Percentiles rank a stretch among this genome's conserved stretches.
phyloP scores from a whole-genome alignment of 208 protist genomes.

The Leishmania gerbilli region DNA sequence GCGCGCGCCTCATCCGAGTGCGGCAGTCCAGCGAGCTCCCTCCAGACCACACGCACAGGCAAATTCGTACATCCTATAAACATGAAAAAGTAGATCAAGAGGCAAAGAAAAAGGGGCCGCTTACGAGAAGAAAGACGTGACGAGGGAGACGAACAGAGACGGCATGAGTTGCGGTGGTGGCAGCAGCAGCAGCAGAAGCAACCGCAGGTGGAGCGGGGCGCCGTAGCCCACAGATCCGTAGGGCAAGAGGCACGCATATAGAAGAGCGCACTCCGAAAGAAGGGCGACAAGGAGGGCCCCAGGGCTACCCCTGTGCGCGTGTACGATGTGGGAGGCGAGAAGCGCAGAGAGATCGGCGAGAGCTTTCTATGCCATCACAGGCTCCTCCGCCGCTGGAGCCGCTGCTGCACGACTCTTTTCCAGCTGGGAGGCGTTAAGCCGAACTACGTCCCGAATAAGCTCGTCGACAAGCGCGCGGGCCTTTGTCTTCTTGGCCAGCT shows the following conservation, averaged over 20 bases:
- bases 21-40: neutral
- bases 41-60: neutral
- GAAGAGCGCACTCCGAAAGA: neutral
- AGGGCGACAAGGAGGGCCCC: neutral
- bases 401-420: slow-evolving; percentile 31
- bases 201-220: no score
- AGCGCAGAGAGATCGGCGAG: neutral
- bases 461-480: slow-evolving; percentile 81
- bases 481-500: slow-evolving; percentile 85
- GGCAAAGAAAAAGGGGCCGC: neutral
- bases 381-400: neutral
- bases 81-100: slow-evolving; percentile 8
- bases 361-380: neutral
- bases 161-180: neutral
- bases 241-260: neutral
- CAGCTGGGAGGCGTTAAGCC: slow-evolving; percentile 52
- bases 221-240: neutral
- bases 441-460: slow-evolving; percentile 84
- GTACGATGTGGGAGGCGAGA: neutral
- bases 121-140: neutral
- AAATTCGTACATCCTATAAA: slow-evolving; percentile 10
- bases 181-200: neutral
- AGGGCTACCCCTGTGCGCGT: neutral
- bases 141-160: neutral
- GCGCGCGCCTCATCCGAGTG: neutral